phyloP scores from a whole-genome alignment of 2,329 filamentous ascomycete species.

The Scleromitrula shiraiana region DNA sequence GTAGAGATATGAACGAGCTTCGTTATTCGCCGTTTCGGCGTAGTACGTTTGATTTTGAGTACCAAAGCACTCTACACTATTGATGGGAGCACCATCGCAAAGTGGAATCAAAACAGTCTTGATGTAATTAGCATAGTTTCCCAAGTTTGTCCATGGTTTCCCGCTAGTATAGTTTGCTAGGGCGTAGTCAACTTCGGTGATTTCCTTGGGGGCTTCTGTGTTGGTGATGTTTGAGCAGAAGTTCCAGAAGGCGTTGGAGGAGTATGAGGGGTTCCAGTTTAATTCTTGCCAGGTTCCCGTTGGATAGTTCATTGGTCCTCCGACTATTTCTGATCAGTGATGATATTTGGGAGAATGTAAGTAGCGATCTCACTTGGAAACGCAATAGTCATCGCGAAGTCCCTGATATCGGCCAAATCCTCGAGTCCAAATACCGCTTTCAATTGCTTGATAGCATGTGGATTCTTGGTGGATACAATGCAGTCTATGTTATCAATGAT shows the following conservation, averaged over 20 bases:
- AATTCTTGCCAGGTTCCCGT: slow-evolving; percentile 47
- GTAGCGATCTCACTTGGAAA: slow-evolving; percentile 29
- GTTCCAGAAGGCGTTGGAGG: slow-evolving; percentile 40
- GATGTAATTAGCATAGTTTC: slow-evolving; percentile 44
- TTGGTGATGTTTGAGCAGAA: slow-evolving; percentile 46
- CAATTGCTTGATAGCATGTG: slow-evolving; percentile 35
- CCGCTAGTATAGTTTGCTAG: slow-evolving; percentile 42
- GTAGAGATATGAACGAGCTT: slow-evolving; percentile 40
- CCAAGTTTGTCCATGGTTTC: slow-evolving; percentile 41
- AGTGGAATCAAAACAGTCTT: slow-evolving; percentile 37
- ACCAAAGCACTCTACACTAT: slow-evolving; percentile 39
- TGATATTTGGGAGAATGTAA: background rate
- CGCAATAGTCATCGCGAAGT: slow-evolving; percentile 42
- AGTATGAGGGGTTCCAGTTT: slow-evolving; percentile 38
- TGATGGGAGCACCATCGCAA: slow-evolving; percentile 35
- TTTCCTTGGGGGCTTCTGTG: slow-evolving; percentile 34
- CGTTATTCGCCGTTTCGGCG: slow-evolving; percentile 35
- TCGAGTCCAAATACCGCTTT: slow-evolving; percentile 42
- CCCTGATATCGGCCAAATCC: slow-evolving; percentile 35
- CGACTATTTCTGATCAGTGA: slow-evolving; percentile 23
- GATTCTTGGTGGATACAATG: slow-evolving; percentile 36
- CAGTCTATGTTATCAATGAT: slow-evolving; percentile 43
- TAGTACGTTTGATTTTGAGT: slow-evolving; percentile 34
- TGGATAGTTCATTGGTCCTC: slow-evolving; percentile 41
- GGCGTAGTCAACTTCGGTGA: slow-evolving; percentile 37